Evolutionary conservation across 345 rosid species (phyloP).

Genomic region (Eucalyptus pauciflora): DNA sequence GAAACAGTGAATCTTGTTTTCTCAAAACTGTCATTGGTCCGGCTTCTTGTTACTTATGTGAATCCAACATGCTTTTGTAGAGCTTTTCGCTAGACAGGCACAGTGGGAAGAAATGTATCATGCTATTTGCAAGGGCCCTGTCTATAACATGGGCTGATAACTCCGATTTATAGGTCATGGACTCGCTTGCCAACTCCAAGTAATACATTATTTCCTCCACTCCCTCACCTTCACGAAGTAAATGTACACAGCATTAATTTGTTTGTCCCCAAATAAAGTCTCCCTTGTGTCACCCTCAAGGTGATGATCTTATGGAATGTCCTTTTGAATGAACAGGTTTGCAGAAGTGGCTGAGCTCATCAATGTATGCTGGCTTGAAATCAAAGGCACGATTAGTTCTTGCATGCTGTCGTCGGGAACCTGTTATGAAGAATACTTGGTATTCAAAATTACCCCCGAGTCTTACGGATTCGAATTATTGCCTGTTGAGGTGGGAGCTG

Average conservation of each 20-base stretch:
- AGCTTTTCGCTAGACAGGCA: conserved; percentile 3
- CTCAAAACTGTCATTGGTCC: background rate
- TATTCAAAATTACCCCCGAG: background rate
- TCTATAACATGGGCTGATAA: conserved; percentile 13
- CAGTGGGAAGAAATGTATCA: conserved; percentile 17
- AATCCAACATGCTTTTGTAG: background rate
- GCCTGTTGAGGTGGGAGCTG: conserved; percentile 4
- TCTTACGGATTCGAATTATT: background rate
- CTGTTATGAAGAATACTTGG: conserved; percentile 1
- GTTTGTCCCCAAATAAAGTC: background rate
- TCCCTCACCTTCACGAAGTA: background rate
- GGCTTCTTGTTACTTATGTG: background rate
- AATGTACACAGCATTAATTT: background rate
- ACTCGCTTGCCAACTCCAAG: background rate
- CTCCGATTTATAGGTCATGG: background rate
- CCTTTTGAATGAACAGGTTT: background rate
- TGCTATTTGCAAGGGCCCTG: conserved; percentile 15
- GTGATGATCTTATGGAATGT: background rate
- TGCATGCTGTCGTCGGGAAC: background rate
- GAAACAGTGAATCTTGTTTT: background rate
- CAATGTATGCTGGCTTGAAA: background rate
- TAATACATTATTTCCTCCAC: background rate
- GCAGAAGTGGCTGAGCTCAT: background rate
- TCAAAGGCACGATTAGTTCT: background rate
- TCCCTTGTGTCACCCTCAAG: background rate